Percentiles rank a stretch among this genome's conserved stretches.
Conservation (phyloP, 768 basidiomycete species). For the Agrocybe chaxingu region DNA sequence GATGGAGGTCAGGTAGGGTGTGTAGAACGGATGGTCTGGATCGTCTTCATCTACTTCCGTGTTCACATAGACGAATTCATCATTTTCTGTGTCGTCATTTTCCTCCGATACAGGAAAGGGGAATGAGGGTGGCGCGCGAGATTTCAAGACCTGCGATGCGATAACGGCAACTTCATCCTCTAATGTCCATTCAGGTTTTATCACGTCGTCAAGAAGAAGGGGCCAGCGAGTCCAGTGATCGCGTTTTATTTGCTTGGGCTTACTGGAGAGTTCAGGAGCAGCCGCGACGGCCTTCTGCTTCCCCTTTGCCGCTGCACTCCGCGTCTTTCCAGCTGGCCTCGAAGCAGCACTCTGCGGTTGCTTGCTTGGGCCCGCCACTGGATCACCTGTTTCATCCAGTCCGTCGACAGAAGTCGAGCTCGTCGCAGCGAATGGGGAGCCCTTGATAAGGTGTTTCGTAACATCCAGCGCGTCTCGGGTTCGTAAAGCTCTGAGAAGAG, state of each 20-base stretch:
- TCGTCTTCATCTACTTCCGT: slow-evolving; percentile 27
- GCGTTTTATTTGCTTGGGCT: slow-evolving; percentile 19
- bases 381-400: slow-evolving; percentile 9
- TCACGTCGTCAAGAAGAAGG: slow-evolving; percentile 55
- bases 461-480: slow-evolving; percentile 58
- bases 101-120: slow-evolving; percentile 9
- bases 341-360: slow-evolving; percentile 9
- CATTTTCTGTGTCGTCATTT: slow-evolving; percentile 16
- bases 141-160: slow-evolving; percentile 32
- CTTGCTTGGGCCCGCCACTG: slow-evolving; percentile 15
- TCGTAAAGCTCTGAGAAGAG: slow-evolving; percentile 62
- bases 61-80: slow-evolving; percentile 20
- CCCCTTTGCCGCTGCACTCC: slow-evolving; percentile 10
- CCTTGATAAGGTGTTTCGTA: slow-evolving; percentile 43
- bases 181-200: slow-evolving; percentile 66
- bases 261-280: slow-evolving; percentile 6
- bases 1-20: slow-evolving; percentile 38
- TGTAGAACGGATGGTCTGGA: slow-evolving; percentile 25
- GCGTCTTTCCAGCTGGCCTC: neutral
- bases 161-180: slow-evolving; percentile 64
- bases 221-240: slow-evolving; percentile 81
- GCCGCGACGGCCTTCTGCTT: slow-evolving; percentile 16
- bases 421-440: slow-evolving; percentile 22
- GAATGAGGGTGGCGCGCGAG: slow-evolving; percentile 13
- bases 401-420: slow-evolving; percentile 17